Percentiles rank a stretch among this genome's conserved stretches.
These are phyloP conservation scores for Tilletia caries DNA, from an alignment of 1,284 basidiomycete genomes.

Conservation along the genomic window DNA sequence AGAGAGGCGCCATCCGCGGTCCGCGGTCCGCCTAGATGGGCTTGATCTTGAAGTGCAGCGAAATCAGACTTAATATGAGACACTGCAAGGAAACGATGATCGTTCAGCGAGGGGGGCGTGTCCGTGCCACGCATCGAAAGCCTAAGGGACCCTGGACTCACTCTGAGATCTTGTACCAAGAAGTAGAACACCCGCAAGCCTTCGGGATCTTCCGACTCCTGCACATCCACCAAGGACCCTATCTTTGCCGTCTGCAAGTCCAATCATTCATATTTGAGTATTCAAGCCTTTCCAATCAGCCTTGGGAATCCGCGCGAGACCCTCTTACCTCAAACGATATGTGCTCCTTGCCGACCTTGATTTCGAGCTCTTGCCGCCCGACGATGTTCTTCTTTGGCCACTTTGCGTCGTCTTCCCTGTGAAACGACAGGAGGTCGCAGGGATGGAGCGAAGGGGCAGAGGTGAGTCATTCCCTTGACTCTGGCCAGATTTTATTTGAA, in stretches of 20 bases:
- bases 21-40: constrained; percentile 80
- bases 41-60: constrained; percentile 99
- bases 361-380: constrained; percentile 94
- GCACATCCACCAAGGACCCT: constrained; percentile 90
- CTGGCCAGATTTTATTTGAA: background rate
- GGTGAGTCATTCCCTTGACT: background rate
- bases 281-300: no score
- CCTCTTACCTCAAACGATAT: constrained; percentile 89
- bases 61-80: constrained; percentile 94
- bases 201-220: constrained; percentile 94
- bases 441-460: background rate
- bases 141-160: constrained; percentile 51
- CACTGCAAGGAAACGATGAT: constrained; percentile 63
- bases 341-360: constrained; percentile 88
- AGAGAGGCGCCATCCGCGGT: background rate
- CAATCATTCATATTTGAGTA: no score
- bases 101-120: background rate
- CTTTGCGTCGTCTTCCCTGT: constrained; percentile 90
- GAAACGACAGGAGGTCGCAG: no score
- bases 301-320: no score
- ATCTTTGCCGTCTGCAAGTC: constrained; percentile 90
- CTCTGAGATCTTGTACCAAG: constrained; percentile 93
- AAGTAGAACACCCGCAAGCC: constrained; percentile 99
- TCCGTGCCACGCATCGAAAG: background rate
- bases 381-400: constrained; percentile 99